Conservation (phyloP, 2,329 filamentous ascomycete species). For the Exophiala mesophila region DNA sequence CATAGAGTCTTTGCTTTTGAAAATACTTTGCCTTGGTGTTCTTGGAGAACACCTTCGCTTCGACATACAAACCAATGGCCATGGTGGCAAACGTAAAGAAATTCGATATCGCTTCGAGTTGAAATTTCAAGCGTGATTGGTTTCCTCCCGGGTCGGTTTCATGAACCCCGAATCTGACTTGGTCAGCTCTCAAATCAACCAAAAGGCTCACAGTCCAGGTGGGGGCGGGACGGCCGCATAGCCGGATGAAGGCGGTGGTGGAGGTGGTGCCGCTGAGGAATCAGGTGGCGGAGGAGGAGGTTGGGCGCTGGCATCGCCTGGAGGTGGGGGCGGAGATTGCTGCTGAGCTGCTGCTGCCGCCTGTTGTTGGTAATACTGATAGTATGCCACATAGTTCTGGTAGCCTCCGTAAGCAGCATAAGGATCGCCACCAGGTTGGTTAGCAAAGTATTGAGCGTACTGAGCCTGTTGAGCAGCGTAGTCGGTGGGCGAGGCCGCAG, state of each 20-base stretch:
- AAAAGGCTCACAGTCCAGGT: slow-evolving; percentile 19
- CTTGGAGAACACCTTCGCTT: not conserved
- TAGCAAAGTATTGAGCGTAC: slow-evolving; percentile 72
- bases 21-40: slow-evolving; percentile 22
- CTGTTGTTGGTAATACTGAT: slow-evolving; percentile 68
- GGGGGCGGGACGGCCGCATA: slow-evolving; percentile 21
- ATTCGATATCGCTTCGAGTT: no score
- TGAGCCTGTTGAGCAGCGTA: slow-evolving; percentile 71
- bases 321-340: slow-evolving; percentile 44
- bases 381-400: slow-evolving; percentile 59
- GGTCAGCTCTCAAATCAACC: slow-evolving; percentile 13
- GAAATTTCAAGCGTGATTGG: not conserved
- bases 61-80: slow-evolving; percentile 13
- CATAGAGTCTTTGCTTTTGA: slow-evolving; percentile 16
- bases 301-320: slow-evolving; percentile 45
- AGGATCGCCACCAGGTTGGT: slow-evolving; percentile 42
- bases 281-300: slow-evolving; percentile 59
- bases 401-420: slow-evolving; percentile 92
- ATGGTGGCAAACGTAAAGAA: not conserved
- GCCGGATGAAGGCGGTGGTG: slow-evolving; percentile 16
- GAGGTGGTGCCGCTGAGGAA: slow-evolving; percentile 11
- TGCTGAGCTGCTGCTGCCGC: slow-evolving; percentile 46
- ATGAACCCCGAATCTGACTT: slow-evolving; percentile 11
- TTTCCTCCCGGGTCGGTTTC: not conserved
- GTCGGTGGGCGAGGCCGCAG: slow-evolving; percentile 49